A percentile compares a stretch with the other conserved stretches of the same genome.
Conservation (phyloP, 129 eudicot species). For the Flaveria brownii region DNA sequence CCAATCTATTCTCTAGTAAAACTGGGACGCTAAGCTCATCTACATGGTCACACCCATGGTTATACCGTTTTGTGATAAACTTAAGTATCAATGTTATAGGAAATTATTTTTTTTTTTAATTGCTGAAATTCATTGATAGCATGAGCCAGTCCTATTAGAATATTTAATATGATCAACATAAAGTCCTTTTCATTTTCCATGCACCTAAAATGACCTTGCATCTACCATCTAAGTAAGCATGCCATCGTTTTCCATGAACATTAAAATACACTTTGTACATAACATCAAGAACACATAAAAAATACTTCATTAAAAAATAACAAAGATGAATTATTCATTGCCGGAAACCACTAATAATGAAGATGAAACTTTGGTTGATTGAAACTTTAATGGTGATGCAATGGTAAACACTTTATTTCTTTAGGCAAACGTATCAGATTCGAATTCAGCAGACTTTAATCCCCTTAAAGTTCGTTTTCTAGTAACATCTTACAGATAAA, state of each 20-base stretch:
- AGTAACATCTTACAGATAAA: background rate
- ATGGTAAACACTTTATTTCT: background rate
- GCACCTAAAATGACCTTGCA: background rate
- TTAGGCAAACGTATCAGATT: background rate
- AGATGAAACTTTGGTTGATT: background rate
- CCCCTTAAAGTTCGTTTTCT: too few species aligned
- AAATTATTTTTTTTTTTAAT: background rate
- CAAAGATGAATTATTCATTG: background rate
- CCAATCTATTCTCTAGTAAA: too few species aligned
- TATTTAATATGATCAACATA: background rate
- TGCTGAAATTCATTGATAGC: background rate
- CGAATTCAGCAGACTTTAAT: too few species aligned
- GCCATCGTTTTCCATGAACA: conserved; percentile 2
- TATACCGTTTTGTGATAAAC: too few species aligned
- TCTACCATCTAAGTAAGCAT: conserved; percentile 6
- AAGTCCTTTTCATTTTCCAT: background rate
- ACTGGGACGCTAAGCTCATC: too few species aligned
- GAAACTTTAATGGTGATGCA: too few species aligned
- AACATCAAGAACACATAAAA: background rate
- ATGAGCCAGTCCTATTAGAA: background rate
- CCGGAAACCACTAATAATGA: background rate
- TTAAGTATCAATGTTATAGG: too few species aligned
- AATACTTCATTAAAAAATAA: background rate
- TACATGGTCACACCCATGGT: too few species aligned
- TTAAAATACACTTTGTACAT: background rate